Evolutionary conservation across 164 flowering plant genomes (phyloP), one percentile per base, ranked within the genome.

Genomic region (Chimonanthus praecox): DNA sequence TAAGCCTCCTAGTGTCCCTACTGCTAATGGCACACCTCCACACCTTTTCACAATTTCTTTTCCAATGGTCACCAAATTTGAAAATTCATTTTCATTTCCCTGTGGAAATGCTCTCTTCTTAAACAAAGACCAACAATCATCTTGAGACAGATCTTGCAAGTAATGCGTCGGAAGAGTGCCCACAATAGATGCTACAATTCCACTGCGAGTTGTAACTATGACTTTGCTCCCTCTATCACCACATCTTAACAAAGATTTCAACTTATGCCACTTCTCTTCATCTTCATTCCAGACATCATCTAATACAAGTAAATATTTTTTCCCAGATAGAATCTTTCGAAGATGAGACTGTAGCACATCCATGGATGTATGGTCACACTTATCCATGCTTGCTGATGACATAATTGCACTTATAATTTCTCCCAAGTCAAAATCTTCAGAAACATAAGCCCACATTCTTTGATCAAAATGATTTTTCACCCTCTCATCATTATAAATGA

Each of bases 1-100:
- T 4, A 71, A 58, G n/a, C 77, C 58, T 11, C 77, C 80, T 3
- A 78, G 47, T 5, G 51, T 51, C 47, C 74, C 74, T 2, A 67
- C 74, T 5, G 71, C 76, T 6, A 74, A 50, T 6, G 80, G 80
- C 3, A 77, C 20, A 50, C 80, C 76, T 54, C 58, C 47, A 47
- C 80, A 77, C 10, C 73, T 77, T 1, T 47, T n/a, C 4, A 69
- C 78, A 54, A 75, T 70, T 44, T 73, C 64, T 47, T 33, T 64
- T 8, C 74, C 76, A 69, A 70, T 70, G 6, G 11, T 3, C 3
- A 15, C 67, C 67, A 79, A 47, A 13, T 64, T 58, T 10, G 58
- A 71, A 49, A 33, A 3, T 21, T 4, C 33, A 13, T 69, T 16
- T 47, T 20, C 44, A 65, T 43, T 16, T 11, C 13, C 9, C 7